Percentiles rank a stretch among this genome's conserved stretches.
Conservation (phyloP, 2,329 filamentous ascomycete genomes). For the Sodiomyces alkalinus region DNA sequence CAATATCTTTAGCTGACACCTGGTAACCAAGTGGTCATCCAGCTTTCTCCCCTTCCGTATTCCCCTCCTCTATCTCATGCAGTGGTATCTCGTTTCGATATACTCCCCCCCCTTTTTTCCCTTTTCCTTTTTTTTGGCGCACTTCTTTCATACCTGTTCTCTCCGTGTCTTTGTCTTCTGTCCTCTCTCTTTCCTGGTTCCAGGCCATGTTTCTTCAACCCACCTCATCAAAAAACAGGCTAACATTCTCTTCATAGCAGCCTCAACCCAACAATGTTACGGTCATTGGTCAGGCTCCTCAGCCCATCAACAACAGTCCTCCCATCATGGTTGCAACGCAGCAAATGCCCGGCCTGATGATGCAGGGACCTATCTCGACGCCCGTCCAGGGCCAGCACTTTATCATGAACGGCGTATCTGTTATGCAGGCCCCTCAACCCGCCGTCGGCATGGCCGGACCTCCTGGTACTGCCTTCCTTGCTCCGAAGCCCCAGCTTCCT, state of each 20-base stretch:
- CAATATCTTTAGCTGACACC: too few relatives aligned
- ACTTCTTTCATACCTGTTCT: too few relatives aligned
- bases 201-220: neutral
- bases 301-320: constrained; percentile 7
- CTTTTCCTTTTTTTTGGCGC: too few relatives aligned
- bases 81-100: neutral
- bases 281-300: constrained; percentile 11
- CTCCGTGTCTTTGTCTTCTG: too few relatives aligned
- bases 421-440: constrained; percentile 3
- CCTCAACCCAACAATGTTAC: constrained; percentile 14
- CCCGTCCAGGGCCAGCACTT: constrained; percentile 12
- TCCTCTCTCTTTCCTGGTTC: too few relatives aligned
- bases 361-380: too few relatives aligned
- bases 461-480: neutral
- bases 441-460: neutral
- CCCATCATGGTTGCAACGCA: constrained; percentile 18
- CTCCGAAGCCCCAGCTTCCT: constrained; percentile 22
- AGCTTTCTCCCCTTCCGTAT: too few relatives aligned
- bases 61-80: too few relatives aligned
- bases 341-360: constrained; percentile 11
- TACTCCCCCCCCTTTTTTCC: neutral
- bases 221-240: neutral
- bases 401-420: constrained; percentile 2
- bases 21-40: too few relatives aligned
- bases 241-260: constrained; percentile 11